Percentiles rank a stretch among this genome's conserved stretches.
Evolutionary conservation across 2,329 filamentous ascomycete species (phyloP).

Genomic region (Trichoderma oligosporum): DNA sequence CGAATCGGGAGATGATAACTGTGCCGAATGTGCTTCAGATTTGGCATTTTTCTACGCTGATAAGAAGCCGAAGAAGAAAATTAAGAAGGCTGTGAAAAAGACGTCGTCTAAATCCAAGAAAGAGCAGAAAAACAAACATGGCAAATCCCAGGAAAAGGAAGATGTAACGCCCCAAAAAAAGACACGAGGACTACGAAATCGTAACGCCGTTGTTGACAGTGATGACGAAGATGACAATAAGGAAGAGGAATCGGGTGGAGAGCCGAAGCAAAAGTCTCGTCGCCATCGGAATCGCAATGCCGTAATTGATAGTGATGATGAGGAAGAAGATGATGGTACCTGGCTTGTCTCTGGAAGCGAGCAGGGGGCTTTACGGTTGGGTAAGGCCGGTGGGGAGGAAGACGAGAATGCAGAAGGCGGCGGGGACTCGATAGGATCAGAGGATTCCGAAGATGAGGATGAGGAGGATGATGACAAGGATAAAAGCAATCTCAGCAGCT

Average conservation of each 20-base stretch:
- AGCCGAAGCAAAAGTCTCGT: conserved; percentile 36
- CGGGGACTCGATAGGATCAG: conserved; percentile 71
- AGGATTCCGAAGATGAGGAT: conserved; percentile 60
- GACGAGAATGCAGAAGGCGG: conserved; percentile 86
- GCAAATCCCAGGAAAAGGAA: conserved; percentile 25
- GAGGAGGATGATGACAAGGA: conserved; percentile 54
- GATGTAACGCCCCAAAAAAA: conserved; percentile 28
- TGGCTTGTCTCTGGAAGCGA: conserved; percentile 75
- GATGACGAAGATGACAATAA: conserved; percentile 54
- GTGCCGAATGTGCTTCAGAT: conserved; percentile 71
- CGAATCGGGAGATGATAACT: conserved; percentile 48
- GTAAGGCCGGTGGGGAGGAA: conserved; percentile 76
- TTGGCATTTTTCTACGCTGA: conserved; percentile 59
- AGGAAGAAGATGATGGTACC: conserved; percentile 61
- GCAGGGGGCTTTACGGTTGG: conserved; percentile 57
- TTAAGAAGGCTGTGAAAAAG: conserved; percentile 42
- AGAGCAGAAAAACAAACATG: conserved; percentile 36
- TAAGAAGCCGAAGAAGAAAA: conserved; percentile 38
- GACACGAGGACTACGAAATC: conserved; percentile 43
- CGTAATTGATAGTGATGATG: conserved; percentile 62
- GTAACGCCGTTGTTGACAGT: conserved; percentile 60
- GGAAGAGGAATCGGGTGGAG: conserved; percentile 34
- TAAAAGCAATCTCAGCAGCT: conserved; percentile 52
- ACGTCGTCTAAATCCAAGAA: conserved; percentile 36
- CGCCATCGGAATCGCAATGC: conserved; percentile 51